Base-by-base conservation (phyloP, 768 basidiomycete species). In the Mycena kentingensis region DNA sequence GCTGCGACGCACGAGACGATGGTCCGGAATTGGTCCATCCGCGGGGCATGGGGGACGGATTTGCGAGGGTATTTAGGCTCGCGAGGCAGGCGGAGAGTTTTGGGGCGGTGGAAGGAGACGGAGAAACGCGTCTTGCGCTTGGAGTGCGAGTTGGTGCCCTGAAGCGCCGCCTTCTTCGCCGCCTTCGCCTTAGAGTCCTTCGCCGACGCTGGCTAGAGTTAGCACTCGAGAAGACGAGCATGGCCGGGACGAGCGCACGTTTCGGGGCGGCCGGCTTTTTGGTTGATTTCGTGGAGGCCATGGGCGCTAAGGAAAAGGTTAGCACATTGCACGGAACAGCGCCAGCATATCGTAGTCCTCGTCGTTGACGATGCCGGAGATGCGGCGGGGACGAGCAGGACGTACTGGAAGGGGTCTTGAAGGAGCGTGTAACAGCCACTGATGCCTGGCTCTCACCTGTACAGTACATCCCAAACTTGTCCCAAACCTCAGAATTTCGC, bases 11-110 rank as follows among this genome's bases (percentile, higher is more conserved):
- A 90, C 88, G 87, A 89, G 50, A 93, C 84, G 67, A 98, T 91
- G 37, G 91, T 94, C 74, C 93, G 81, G 82, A 87, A 97, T 73
- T 96, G 90, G 68, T 98, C 97, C 92, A 98, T 93, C 60, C 96
- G 78, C 25, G 94, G 93, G 3, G 82, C 85, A 79, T 97, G 94
- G 42, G 87, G 86, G 63, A 98, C 81, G 46, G 88, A 88, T 76
- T 95, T 98, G 67, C 96, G 87, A n/a, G 90, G 92, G 82, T 98
- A 98, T 73, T 86, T 87, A 58, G 96, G 95, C 36, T 82, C 79
- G 51, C 96, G 90, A 46, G 83, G 63, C 28, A 97, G 84, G 55
- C 79, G 82, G 58, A 98, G 83, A 51, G 97, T 98, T 80, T 93
- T 95, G 56, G 96, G 96, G 60, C 93, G 89, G 77, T 91, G 89